Evolutionary conservation across 306 rosid genomes (phyloP).

Genomic region (Malus fusca): DNA sequence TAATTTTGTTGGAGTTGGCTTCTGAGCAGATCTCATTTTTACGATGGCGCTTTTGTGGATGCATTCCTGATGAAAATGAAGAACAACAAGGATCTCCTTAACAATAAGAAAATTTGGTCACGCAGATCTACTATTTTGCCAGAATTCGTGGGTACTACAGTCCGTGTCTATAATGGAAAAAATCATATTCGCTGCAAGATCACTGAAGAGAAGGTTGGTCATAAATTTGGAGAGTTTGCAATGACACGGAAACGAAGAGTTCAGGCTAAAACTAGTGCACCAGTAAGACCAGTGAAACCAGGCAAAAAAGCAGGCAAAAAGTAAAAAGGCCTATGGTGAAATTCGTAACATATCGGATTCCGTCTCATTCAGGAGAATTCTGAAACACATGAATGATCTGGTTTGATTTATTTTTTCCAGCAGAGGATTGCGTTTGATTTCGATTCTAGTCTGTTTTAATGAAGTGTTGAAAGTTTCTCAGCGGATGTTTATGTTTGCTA

Average conservation of each 20-base stretch:
- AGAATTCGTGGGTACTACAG: slow-evolving; percentile 18
- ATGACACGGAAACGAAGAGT: slow-evolving; percentile 21
- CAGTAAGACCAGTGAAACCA: not conserved
- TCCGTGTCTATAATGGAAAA: slow-evolving; percentile 21
- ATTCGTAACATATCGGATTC: not conserved
- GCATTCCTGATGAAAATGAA: slow-evolving; percentile 25
- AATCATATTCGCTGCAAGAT: slow-evolving; percentile 19
- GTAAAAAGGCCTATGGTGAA: not conserved
- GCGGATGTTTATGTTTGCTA: not conserved
- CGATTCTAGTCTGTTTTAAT: not conserved
- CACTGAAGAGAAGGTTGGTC: slow-evolving; percentile 31
- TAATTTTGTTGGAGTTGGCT: not conserved
- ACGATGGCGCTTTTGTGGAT: slow-evolving; percentile 21
- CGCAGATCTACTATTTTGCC: slow-evolving; percentile 27
- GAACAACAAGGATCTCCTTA: slow-evolving; percentile 19
- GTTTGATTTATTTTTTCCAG: not conserved
- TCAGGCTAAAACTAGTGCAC: slow-evolving; percentile 1
- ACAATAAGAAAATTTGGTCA: slow-evolving; percentile 25
- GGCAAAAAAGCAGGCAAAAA: slow-evolving; percentile 1
- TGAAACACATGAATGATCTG: not conserved
- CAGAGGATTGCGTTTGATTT: not conserved
- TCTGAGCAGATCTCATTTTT: slow-evolving; percentile 42
- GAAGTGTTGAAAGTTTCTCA: not conserved
- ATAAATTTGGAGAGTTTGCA: slow-evolving; percentile 31
- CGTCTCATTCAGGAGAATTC: not conserved